phyloP scores from a whole-genome alignment of 2,329 filamentous ascomycete species.

The Exophiala bonariae region DNA sequence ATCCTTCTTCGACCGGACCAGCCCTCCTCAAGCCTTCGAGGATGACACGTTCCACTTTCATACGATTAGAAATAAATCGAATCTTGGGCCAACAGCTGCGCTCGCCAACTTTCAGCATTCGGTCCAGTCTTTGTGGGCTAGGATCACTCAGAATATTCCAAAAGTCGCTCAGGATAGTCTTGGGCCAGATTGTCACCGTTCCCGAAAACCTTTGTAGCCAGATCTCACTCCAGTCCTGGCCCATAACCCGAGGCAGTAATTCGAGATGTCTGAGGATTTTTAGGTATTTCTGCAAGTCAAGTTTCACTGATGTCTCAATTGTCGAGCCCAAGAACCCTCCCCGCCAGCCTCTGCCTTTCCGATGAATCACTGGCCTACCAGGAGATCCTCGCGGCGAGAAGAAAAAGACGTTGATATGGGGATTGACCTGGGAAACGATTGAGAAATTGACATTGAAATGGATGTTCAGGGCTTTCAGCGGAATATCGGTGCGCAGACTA shows the following conservation, averaged over 20 bases:
- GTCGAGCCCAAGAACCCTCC: conserved; percentile 93
- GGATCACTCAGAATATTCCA: conserved; percentile 85
- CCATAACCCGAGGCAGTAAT: conserved; percentile 81
- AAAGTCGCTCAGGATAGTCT: conserved; percentile 76
- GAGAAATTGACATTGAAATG: conserved; percentile 99
- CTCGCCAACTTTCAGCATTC: conserved; percentile 89
- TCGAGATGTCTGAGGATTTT: conserved; percentile 92
- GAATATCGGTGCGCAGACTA: conserved; percentile 89
- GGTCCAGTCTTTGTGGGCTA: conserved; percentile 68
- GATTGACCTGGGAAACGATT: conserved; percentile 85
- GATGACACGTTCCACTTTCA: conserved; percentile 75
- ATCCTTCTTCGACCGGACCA: conserved; percentile 30
- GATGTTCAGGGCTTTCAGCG: conserved; percentile 87
- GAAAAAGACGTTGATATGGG: conserved; percentile 98
- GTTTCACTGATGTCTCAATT: conserved; percentile 90
- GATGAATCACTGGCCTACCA: conserved; percentile 89
- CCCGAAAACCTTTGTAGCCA: conserved; percentile 95
- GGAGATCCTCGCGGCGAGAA: conserved; percentile 92
- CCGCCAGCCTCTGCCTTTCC: conserved; percentile 89
- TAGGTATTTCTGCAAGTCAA: conserved; percentile 97
- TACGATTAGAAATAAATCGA: conserved; percentile 83
- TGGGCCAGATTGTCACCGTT: conserved; percentile 95
- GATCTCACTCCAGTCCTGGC: conserved; percentile 95
- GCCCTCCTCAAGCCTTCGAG: conserved; percentile 52
- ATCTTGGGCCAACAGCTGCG: conserved; percentile 88